Conservation (phyloP, 352 stramenopile genomes). For the Pythium vanterpoolii region DNA sequence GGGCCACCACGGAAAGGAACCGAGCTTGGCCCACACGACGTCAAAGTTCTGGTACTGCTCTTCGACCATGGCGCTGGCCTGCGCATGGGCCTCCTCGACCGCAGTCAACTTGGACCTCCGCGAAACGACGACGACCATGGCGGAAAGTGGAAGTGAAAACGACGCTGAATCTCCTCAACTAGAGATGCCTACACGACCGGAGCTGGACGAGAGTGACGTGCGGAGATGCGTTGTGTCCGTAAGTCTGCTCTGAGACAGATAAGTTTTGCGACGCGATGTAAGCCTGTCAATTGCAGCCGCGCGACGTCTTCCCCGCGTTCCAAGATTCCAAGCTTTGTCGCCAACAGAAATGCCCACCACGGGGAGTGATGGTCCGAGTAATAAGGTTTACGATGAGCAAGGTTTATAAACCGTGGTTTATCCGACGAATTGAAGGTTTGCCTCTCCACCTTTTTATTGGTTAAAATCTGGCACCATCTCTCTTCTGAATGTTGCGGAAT, state of each 20-base stretch:
- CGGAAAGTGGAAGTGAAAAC: not conserved
- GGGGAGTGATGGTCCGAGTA: constrained; percentile 10
- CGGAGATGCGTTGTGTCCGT: not conserved
- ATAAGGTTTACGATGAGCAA: no score
- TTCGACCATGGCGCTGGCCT: constrained; percentile 38
- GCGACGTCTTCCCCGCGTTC: not conserved
- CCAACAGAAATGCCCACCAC: constrained; percentile 14
- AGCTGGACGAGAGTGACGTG: not conserved
- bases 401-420: no score
- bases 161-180: constrained; percentile 1
- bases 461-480: no score
- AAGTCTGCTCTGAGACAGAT: not conserved
- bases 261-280: not conserved
- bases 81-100: constrained; percentile 24
- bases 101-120: constrained; percentile 21
- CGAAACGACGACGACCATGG: constrained; percentile 17
- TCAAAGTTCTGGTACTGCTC: constrained; percentile 67
- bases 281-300: not conserved
- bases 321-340: constrained; percentile 3
- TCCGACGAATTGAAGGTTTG: no score
- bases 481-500: no score
- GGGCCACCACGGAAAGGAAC: constrained; percentile 75
- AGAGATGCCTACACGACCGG: not conserved
- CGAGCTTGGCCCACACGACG: constrained; percentile 75
- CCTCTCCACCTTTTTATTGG: no score